Base-by-base conservation (phyloP, 352 stramenopile genomes). In the Globisporangium abappressorium region DNA sequence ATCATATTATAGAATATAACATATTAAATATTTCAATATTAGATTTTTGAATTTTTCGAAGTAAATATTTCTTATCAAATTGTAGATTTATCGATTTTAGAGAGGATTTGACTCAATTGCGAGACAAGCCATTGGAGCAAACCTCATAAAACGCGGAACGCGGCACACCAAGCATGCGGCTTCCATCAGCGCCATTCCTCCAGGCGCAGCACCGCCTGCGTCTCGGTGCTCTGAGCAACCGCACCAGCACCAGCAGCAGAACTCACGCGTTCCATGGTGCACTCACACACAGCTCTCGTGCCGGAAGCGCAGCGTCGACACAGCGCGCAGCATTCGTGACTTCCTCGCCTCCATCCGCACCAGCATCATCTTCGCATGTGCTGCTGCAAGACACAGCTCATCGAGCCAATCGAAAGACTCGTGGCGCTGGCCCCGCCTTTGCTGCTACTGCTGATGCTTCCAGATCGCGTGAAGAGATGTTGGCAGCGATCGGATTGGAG, bases 401-500 rank as follows among this genome's bases (percentile, higher is more conserved):
- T 56, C 60, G 28, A 26, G 46, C 20, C 1, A 49, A 43, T 12
- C n/a, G 30, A 20, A 38, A 18, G 7, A 1, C n/a, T 8, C 9
- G 43, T 22, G 11, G 11, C 8, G 22, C 2, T 5, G 20, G 30
- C 0, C 56, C 9, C n/a, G 9, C 56, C 20, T 9, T 1, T 22
- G n/a, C 22, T 22, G 0, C n/a, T 33, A n/a, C 3, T 38, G 53
- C 14, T 15, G 11, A 9, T 47, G 5, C 9, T 7, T 20, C 3
- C 9, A 18, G n/a, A 7, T 22, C 65, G 33, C 24, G 57, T 15
- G 57, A 51, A 47, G 51, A 65, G 11, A 26, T 33, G 38, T 59
- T 71, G 15, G 41, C 36, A 53, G 59, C n/a, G 30, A 43, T 71
- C 28, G 59, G 59, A 33, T 55, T 71, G 14, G 53, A 62, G 53